Conservation (phyloP, 345 rosid genomes). For the Theobroma cacao region DNA sequence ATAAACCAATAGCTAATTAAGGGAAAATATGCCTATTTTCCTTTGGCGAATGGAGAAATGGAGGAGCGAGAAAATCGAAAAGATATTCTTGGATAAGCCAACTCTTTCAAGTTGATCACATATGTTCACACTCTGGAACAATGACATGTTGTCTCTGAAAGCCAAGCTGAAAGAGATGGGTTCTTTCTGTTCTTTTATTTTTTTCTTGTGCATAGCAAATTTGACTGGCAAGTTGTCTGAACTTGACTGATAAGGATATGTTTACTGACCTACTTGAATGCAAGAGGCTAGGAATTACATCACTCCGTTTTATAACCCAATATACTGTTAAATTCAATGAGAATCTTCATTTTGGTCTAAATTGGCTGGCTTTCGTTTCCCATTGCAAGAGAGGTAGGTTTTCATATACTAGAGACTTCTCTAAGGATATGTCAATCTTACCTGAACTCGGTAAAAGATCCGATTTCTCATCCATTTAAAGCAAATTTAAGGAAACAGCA, state of each 20-base stretch:
- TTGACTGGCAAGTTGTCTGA: too few relatives aligned
- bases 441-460: too few relatives aligned
- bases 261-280: too few relatives aligned
- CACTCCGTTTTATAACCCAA: too few relatives aligned
- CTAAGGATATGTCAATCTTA: too few relatives aligned
- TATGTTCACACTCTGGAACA: not conserved
- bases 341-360: not conserved
- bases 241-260: too few relatives aligned
- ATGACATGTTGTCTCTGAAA: not conserved
- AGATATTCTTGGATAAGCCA: not conserved
- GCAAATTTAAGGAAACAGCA: too few relatives aligned
- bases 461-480: too few relatives aligned
- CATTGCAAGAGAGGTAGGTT: not conserved
- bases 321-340: not conserved
- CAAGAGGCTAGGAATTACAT: too few relatives aligned
- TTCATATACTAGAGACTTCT: too few relatives aligned
- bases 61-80: not conserved
- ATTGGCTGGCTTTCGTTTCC: not conserved
- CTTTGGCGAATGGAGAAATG: not conserved
- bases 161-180: not conserved
- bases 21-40: not conserved
- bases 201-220: too few relatives aligned
- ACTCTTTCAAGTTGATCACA: not conserved
- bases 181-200: too few relatives aligned
- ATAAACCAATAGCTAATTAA: not conserved